Evolutionary conservation across 139 green algal genomes (phyloP).

Genomic region (Chlamydomonas sphaeroides): DNA sequence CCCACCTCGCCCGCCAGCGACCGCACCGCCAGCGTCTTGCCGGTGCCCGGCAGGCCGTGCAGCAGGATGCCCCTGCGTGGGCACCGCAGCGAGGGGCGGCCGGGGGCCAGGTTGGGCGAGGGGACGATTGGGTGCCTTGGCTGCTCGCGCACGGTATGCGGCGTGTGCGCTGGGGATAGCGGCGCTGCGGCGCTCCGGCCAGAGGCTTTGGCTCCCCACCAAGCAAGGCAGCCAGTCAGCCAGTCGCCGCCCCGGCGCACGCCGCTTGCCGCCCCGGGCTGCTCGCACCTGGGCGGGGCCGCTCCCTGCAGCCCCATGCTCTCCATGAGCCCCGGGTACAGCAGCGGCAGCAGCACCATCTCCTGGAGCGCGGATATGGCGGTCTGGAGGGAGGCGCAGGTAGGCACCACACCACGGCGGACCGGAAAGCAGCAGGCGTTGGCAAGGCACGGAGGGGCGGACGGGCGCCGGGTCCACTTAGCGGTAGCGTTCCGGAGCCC

Average conservation of each 20-base stretch:
- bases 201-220: too few species aligned
- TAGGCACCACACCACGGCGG: too few species aligned
- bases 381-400: background rate
- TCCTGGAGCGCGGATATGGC: constrained; percentile 75
- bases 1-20: constrained; percentile 74
- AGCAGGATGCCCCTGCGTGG: constrained; percentile 74
- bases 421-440: background rate
- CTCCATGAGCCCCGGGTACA: constrained; percentile 79
- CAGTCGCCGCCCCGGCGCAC: too few species aligned
- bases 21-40: constrained; percentile 78
- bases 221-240: too few species aligned
- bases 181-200: too few species aligned
- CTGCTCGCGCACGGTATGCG: background rate
- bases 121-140: too few species aligned
- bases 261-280: background rate
- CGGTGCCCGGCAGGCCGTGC: constrained; percentile 71
- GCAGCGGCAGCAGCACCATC: constrained; percentile 89
- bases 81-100: too few species aligned
- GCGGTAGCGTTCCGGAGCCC: background rate
- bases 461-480: background rate
- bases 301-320: constrained; percentile 59
- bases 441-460: too few species aligned
- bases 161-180: too few species aligned
- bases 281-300: constrained; percentile 64
- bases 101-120: too few species aligned